phyloP scores from a whole-genome alignment of 148 eudicot species.

The Rhododendron henanense region DNA sequence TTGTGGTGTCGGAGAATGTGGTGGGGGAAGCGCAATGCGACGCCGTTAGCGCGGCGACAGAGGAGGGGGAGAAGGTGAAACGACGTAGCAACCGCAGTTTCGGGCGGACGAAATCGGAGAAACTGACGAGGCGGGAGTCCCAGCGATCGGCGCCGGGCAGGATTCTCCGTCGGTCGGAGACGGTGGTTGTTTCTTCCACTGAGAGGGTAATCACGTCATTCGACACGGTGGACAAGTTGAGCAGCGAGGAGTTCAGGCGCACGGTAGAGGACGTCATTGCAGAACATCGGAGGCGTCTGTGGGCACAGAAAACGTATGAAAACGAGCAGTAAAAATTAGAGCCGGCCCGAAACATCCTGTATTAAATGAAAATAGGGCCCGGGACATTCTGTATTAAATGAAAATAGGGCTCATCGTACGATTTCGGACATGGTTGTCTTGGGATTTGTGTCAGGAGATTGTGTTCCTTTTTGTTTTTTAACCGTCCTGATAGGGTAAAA shows the following conservation, averaged over 20 bases:
- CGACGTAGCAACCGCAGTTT: slow-evolving; percentile 15
- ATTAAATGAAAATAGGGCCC: background rate
- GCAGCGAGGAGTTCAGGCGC: slow-evolving; percentile 58
- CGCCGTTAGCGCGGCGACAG: slow-evolving; percentile 16
- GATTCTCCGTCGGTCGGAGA: slow-evolving; percentile 44
- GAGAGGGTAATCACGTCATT: slow-evolving; percentile 2
- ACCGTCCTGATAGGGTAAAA: background rate
- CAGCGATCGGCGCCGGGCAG: slow-evolving; percentile 12
- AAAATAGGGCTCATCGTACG: background rate
- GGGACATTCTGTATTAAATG: background rate
- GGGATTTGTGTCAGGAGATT: background rate
- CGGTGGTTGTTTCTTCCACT: slow-evolving; percentile 8
- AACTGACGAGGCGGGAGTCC: slow-evolving; percentile 26
- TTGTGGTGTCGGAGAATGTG: slow-evolving; percentile 5
- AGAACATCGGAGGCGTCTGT: slow-evolving; percentile 32
- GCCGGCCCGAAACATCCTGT: background rate
- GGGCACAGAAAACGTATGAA: slow-evolving; percentile 25
- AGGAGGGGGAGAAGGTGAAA: slow-evolving; percentile 24
- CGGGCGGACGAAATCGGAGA: slow-evolving; percentile 45
- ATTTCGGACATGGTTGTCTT: background rate
- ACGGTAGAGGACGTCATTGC: slow-evolving; percentile 60
- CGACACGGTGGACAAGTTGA: slow-evolving; percentile 42
- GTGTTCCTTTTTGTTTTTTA: background rate
- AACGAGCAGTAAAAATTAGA: background rate
- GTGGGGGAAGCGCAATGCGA: slow-evolving; percentile 4